Conservation (phyloP, 441 rosid genomes). For the Croton setiger region DNA sequence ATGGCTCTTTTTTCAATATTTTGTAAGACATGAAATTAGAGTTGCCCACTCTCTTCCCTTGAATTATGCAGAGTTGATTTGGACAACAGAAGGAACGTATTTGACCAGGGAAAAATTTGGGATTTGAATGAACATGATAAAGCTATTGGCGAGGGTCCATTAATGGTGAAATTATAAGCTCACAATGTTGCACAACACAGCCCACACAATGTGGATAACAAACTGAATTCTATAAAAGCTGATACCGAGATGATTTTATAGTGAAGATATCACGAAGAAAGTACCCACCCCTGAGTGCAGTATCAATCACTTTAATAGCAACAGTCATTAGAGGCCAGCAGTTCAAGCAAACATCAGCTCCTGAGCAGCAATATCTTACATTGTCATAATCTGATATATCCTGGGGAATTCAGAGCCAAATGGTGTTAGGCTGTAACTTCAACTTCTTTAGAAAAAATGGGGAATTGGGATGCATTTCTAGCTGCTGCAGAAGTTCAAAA, state of each 20-base stretch:
- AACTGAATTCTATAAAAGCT: not conserved
- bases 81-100: not conserved
- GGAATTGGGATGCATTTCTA: not conserved
- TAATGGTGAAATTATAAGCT: not conserved
- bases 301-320: conserved; percentile 89
- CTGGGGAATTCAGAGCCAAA: conserved; percentile 34
- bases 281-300: conserved; percentile 64
- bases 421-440: conserved; percentile 2
- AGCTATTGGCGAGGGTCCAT: not conserved
- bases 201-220: not conserved
- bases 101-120: not conserved
- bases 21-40: not conserved
- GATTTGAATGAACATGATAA: not conserved
- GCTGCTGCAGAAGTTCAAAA: conserved; percentile 4
- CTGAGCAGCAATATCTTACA: conserved; percentile 89
- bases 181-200: not conserved
- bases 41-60: not conserved
- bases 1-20: not conserved
- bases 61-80: not conserved
- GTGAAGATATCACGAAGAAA: not conserved
- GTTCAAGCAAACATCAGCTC: conserved; percentile 85
- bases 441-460: not conserved
- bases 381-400: conserved; percentile 95
- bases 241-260: not conserved
- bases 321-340: conserved; percentile 97